Conservation (phyloP, 805 yeast genomes). For the Nakazawaea populi region DNA sequence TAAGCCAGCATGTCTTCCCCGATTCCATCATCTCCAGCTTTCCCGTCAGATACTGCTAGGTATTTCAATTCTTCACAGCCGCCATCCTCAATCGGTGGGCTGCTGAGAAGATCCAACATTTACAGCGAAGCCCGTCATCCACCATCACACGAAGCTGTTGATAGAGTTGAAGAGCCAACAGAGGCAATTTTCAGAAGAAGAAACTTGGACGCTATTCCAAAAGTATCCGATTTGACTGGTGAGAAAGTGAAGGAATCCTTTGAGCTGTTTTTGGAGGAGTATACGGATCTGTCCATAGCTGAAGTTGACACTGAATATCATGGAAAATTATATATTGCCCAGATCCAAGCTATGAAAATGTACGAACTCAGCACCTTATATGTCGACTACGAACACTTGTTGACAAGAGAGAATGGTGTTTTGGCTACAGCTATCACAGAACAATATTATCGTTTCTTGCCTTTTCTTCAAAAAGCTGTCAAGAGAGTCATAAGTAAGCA, state of each 20-base stretch:
- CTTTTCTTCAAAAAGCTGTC: slow-evolving; percentile 73
- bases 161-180: slow-evolving; percentile 18
- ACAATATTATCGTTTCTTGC: slow-evolving; percentile 89
- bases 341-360: slow-evolving; percentile 72
- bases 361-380: slow-evolving; percentile 74
- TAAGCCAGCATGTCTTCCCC: slow-evolving; percentile 8
- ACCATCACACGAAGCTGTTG: slow-evolving; percentile 1
- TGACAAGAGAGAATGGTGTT: slow-evolving; percentile 75
- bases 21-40: slow-evolving; percentile 22
- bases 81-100: slow-evolving; percentile 17
- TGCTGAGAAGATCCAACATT: slow-evolving; percentile 17
- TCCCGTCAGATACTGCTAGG: slow-evolving; percentile 52
- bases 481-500: slow-evolving; percentile 64
- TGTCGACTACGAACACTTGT: slow-evolving; percentile 77
- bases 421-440: slow-evolving; percentile 85
- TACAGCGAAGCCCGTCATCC: slow-evolving; percentile 15
- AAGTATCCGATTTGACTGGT: slow-evolving; percentile 86
- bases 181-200: slow-evolving; percentile 40
- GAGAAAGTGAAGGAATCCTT: slow-evolving; percentile 91
- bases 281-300: slow-evolving; percentile 34
- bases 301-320: slow-evolving; percentile 31
- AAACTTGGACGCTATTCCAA: slow-evolving; percentile 66
- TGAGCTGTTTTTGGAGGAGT: slow-evolving; percentile 75
- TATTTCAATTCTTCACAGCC: slow-evolving; percentile 34
- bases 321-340: slow-evolving; percentile 67